Evolutionary conservation across 2,329 filamentous ascomycete species (phyloP).

Genomic region (Aspergillus viridinutans): DNA sequence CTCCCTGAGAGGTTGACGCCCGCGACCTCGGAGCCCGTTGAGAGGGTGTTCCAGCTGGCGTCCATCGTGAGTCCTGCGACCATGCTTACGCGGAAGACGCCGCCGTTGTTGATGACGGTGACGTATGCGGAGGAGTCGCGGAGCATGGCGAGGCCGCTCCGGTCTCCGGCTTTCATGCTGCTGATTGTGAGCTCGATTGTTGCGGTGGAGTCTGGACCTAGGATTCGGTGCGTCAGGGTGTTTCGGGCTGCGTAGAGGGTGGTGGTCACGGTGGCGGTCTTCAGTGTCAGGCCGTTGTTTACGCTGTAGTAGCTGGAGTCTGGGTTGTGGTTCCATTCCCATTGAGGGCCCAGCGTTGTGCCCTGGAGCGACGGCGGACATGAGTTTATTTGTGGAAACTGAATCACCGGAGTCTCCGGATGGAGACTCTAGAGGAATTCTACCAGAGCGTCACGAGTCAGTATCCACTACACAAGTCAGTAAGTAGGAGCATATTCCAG

Average conservation of each 20-base stretch:
- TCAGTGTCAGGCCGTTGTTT: conserved; percentile 44
- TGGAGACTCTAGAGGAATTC: no score
- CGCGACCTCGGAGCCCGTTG: conserved; percentile 25
- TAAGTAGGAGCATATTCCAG: no score
- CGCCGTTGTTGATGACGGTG: conserved; percentile 42
- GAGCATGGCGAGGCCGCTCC: conserved; percentile 51
- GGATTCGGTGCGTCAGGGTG: conserved; percentile 41
- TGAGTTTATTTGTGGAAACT: no score
- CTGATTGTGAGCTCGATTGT: conserved; percentile 50
- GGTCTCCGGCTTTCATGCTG: conserved; percentile 50
- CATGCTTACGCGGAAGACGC: conserved; percentile 27
- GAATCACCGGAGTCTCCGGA: no score
- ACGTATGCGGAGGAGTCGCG: conserved; percentile 53
- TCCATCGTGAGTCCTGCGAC: conserved; percentile 38
- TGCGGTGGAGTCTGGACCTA: conserved; percentile 40
- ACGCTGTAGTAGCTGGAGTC: conserved; percentile 47
- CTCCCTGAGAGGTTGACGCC: conserved; percentile 12
- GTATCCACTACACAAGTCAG: no score
- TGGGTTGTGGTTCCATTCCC: conserved; percentile 63
- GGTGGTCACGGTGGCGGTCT: conserved; percentile 49
- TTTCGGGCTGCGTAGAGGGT: conserved; percentile 46
- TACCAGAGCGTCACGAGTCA: no score
- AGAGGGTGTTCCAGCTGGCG: conserved; percentile 29
- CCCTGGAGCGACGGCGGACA: no score
- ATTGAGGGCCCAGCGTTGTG: conserved; percentile 41